These are phyloP conservation scores for Penicillium carneum DNA, from an alignment of 2,329 filamentous ascomycete species.

Conservation along the genomic window DNA sequence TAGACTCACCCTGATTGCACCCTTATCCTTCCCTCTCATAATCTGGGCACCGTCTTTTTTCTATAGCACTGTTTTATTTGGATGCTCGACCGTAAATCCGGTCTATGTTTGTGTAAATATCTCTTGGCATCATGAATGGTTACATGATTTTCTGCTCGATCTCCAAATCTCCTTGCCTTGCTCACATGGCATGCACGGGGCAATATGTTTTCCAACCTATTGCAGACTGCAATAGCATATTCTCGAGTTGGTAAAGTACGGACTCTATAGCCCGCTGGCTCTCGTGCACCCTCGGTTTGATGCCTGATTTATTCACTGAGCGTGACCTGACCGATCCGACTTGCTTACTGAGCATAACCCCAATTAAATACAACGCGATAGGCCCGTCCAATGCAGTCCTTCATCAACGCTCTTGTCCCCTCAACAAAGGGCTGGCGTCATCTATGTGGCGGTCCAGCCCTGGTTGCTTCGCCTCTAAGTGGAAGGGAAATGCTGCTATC, in stretches of 20 bases:
- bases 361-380: no score
- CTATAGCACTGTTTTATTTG: slow-evolving; percentile 34
- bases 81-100: slow-evolving; percentile 33
- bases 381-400: no score
- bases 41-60: slow-evolving; percentile 32
- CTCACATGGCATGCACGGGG: not conserved
- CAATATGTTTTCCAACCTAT: not conserved
- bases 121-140: slow-evolving; percentile 51
- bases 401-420: no score
- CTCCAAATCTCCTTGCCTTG: slow-evolving; percentile 11
- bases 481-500: no score
- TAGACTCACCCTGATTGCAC: slow-evolving; percentile 22
- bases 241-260: slow-evolving; percentile 1
- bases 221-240: not conserved
- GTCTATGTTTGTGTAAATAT: slow-evolving; percentile 47
- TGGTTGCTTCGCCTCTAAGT: no score
- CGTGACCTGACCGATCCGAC: no score
- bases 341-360: no score
- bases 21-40: slow-evolving; percentile 22
- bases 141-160: slow-evolving; percentile 40
- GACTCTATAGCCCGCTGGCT: not conserved
- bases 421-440: no score
- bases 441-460: no score
- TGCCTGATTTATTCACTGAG: not conserved
- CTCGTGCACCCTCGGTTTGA: not conserved